These are phyloP conservation scores for Colletotrichum agaves DNA, from an alignment of 2,329 filamentous ascomycete genomes.

Conservation along the genomic window DNA sequence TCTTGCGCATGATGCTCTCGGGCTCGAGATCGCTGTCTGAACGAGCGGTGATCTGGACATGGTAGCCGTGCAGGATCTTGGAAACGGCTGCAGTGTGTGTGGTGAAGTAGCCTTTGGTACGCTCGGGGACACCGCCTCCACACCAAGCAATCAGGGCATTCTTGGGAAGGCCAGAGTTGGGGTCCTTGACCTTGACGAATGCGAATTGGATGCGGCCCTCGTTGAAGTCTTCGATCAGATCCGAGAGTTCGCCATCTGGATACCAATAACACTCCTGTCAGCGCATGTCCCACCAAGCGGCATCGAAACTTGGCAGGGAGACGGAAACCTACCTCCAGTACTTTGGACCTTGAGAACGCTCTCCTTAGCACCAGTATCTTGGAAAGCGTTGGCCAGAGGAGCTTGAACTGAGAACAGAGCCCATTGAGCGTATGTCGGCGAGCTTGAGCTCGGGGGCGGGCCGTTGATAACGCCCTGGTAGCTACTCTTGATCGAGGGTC, in stretches of 20 bases:
- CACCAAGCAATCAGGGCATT: conserved; percentile 96
- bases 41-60: conserved; percentile 96
- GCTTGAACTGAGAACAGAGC: conserved; percentile 93
- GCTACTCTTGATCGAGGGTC: conserved; percentile 86
- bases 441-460: conserved; percentile 64
- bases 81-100: conserved; percentile 91
- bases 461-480: conserved; percentile 70
- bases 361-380: conserved; percentile 86
- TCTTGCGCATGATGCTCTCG: conserved; percentile 90
- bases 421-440: conserved; percentile 91
- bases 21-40: conserved; percentile 90
- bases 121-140: conserved; percentile 96
- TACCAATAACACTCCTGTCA: conserved; percentile 33
- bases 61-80: conserved; percentile 95
- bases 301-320: conserved; percentile 23
- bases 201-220: conserved; percentile 97
- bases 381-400: conserved; percentile 92
- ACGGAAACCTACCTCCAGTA: conserved; percentile 75
- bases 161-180: conserved; percentile 90
- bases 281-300: conserved; percentile 31
- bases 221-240: conserved; percentile 94
- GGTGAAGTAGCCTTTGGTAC: conserved; percentile 98
- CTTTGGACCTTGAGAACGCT: conserved; percentile 94
- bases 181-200: conserved; percentile 95
- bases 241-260: conserved; percentile 87